Conservation (phyloP, 495 filamentous ascomycete genomes). For the Hypoxylon rickii region DNA sequence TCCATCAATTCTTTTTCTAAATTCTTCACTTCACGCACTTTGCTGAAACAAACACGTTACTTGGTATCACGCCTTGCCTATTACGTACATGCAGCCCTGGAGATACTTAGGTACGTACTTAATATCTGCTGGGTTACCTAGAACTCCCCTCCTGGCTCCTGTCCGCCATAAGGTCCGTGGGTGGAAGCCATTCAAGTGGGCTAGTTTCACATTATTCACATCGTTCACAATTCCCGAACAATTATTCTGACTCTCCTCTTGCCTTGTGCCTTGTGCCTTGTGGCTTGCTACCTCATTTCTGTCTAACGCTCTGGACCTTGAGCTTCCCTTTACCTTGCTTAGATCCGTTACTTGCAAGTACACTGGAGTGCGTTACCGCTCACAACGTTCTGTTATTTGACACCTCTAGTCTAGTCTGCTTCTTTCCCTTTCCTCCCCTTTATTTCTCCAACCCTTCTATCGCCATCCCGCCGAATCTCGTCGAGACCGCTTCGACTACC, state of each 20-base stretch:
- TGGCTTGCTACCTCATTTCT: too few relatives aligned
- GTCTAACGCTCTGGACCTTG: too few relatives aligned
- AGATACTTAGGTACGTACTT: too few relatives aligned
- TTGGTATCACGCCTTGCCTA: too few relatives aligned
- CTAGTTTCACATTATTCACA: conserved; percentile 22
- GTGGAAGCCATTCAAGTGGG: conserved; percentile 5
- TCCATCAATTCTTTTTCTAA: not conserved
- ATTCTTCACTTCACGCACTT: not conserved
- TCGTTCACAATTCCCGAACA: conserved; percentile 3
- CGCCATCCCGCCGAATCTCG: conserved; percentile 11
- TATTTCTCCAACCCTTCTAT: conserved; percentile 1
- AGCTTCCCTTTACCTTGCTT: not conserved
- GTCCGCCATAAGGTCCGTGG: conserved; percentile 8
- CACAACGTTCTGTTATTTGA: conserved; percentile 11
- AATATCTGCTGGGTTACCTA: not conserved
- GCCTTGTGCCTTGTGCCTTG: too few relatives aligned
- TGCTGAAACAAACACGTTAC: not conserved
- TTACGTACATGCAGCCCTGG: too few relatives aligned
- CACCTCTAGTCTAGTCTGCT: conserved; percentile 7
- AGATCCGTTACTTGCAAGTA: not conserved
- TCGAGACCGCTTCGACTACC: conserved; percentile 14
- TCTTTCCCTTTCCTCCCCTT: not conserved
- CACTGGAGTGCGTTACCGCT: conserved; percentile 2
- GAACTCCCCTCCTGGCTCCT: not conserved
- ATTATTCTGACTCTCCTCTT: too few relatives aligned